A percentile compares a stretch with the other conserved stretches of the same genome.
Conservation (phyloP, 2,329 filamentous ascomycete genomes). For the Aureobasidium sp. region DNA sequence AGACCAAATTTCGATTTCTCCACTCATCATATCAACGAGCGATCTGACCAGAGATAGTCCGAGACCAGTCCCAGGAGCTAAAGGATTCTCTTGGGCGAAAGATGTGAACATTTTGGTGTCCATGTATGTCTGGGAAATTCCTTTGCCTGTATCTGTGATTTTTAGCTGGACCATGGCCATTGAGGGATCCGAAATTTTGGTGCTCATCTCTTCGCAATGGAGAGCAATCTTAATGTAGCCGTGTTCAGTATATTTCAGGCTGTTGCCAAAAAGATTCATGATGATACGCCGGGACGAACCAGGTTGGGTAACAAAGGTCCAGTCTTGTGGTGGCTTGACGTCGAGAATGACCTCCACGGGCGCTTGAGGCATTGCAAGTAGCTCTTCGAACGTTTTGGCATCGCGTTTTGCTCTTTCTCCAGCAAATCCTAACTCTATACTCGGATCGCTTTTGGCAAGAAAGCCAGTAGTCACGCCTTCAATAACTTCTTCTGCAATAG, state of each 20-base stretch:
- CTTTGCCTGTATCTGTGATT: constrained; percentile 19
- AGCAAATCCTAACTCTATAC: not conserved
- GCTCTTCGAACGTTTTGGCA: constrained; percentile 21
- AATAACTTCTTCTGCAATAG: constrained; percentile 47
- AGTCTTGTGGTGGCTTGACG: constrained; percentile 30
- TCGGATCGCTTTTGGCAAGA: constrained; percentile 28
- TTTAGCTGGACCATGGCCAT: constrained; percentile 5
- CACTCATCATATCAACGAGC: constrained; percentile 17
- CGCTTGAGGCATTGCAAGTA: constrained; percentile 30
- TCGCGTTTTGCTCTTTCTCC: not conserved
- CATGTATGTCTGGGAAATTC: constrained; percentile 19
- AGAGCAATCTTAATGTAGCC: constrained; percentile 32
- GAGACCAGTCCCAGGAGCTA: constrained; percentile 19
- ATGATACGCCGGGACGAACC: constrained; percentile 37
- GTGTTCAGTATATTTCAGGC: constrained; percentile 36
- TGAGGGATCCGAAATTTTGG: constrained; percentile 4
- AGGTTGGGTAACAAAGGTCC: constrained; percentile 36
- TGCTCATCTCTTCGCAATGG: constrained; percentile 18
- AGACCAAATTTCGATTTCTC: constrained; percentile 18
- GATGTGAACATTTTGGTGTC: constrained; percentile 18
- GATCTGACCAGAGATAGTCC: constrained; percentile 19
- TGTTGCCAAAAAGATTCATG: constrained; percentile 42
- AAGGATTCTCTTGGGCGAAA: constrained; percentile 20
- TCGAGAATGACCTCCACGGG: constrained; percentile 36
- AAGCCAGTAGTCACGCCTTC: constrained; percentile 49